Base-by-base conservation (phyloP, 208 protist species). In the Tetramitus jugosus region DNA sequence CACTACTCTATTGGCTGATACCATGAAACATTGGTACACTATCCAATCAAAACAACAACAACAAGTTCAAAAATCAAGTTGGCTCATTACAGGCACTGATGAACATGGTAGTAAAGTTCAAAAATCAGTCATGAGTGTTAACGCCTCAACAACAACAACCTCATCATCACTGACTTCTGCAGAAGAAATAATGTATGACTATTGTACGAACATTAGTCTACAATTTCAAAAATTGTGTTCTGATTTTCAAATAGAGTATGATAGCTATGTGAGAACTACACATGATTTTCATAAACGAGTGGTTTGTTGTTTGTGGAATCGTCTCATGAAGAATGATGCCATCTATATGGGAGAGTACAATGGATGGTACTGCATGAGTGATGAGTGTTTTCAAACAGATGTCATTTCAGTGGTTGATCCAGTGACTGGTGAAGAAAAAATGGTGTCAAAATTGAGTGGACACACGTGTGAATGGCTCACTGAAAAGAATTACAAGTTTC, bases 401-500 rank as follows among this genome's bases (percentile, higher is more conserved):
- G 72, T 93, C 17, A 83, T 80, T 13, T n/a, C n/a, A n/a, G n/a
- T n/a, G n/a, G n/a, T n/a, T n/a, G 90, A 94, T 76, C 84, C 86
- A n/a, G 88, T 94, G 8, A 89, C 93, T 85, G 92, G 91, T 80
- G 85, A 91, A 53, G n/a, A n/a, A n/a, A n/a, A n/a, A n/a, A 90
- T 90, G 40, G 90, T 98, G n/a, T 94, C 89, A 46, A 82, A 89
- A 6, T 94, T 98, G 67, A 92, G 87, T 76, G 94, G 93, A 3
- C 83, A 95, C 74, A 82, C 87, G 26, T 90, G 97, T 23, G 93
- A 94, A 42, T 98, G 93, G 93, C 87, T 98, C 40, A 81, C 82
- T 53, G 97, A 99, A 87, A 89, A 96, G 49, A 99, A 98, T 86
- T 99, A 98, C 87, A 97, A 96, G 89, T 99, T 99, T 83, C 89